Conservation (phyloP, 257 asterid species). For the Rehmannia glutinosa region DNA sequence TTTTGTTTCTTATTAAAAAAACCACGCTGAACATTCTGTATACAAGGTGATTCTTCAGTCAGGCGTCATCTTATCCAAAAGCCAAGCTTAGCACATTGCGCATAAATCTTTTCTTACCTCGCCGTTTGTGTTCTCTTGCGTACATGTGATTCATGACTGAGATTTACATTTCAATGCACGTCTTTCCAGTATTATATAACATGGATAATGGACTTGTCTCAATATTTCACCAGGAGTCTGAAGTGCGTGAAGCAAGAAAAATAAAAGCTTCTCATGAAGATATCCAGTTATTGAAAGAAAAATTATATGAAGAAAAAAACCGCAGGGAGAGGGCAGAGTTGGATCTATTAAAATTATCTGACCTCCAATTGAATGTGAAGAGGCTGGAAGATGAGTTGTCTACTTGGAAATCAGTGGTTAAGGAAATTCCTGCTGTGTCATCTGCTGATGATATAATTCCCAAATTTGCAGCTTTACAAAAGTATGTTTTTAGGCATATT, state of each 20-base stretch:
- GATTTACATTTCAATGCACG: slow-evolving; percentile 4
- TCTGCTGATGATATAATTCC: slow-evolving; percentile 70
- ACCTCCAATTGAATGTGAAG: slow-evolving; percentile 42
- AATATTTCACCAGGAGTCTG: slow-evolving; percentile 68
- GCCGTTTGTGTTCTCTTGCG: slow-evolving; percentile 6
- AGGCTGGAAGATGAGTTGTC: slow-evolving; percentile 77
- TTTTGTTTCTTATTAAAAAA: too few species aligned
- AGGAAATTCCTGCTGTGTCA: slow-evolving; percentile 84
- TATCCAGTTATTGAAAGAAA: slow-evolving; percentile 73
- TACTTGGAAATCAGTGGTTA: slow-evolving; percentile 68
- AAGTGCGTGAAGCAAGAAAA: slow-evolving; percentile 83
- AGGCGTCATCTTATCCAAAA: not conserved
- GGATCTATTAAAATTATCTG: slow-evolving; percentile 62
- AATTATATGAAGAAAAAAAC: slow-evolving; percentile 72
- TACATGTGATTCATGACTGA: not conserved
- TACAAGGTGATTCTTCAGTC: not conserved
- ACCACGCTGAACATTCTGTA: not conserved
- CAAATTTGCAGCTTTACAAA: slow-evolving; percentile 74
- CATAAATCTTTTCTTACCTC: not conserved
- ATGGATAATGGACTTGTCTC: slow-evolving; percentile 19
- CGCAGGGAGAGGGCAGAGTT: slow-evolving; percentile 83
- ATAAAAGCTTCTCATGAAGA: slow-evolving; percentile 74
- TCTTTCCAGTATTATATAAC: slow-evolving; percentile 1
- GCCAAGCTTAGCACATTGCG: not conserved
- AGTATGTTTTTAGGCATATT: slow-evolving; percentile 36